Evolutionary conservation across 441 rosid genomes (phyloP), one percentile per base, ranked within the genome.

Genomic region (Omphalea diandra): DNA sequence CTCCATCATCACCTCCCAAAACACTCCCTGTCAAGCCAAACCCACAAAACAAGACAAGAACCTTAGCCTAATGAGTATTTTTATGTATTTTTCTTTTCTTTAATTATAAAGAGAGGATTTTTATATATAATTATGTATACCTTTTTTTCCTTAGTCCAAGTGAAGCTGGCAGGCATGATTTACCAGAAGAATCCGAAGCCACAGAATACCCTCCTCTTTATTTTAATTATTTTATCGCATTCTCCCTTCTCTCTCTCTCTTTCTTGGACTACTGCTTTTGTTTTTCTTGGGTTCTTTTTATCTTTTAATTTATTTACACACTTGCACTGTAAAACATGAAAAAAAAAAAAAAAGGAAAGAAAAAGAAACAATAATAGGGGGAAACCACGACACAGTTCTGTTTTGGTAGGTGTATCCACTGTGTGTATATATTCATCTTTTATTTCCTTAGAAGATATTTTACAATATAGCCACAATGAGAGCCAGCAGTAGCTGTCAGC

Each of bases 151-250:
- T 22, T 26, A 56, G 36, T 44, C 44, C 56, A 74, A 74, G 61
- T 66, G 83, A 84, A 90, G 94, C 93, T 90, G 90, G 87, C 87
- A 75, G 76, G 82, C 97, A 86, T 90, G 88, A 84, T 78, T 80
- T 75, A 86, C 87, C 79, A 76, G 76, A 83, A 84, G 94, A 81
- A 90, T 88, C 97, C 92, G 79, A 88, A 77, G 80, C 87, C 88
- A 72, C 74, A 46, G 58, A 73, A 70, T 46, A 59, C 67, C 26
- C 36, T 22, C n/a, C 47, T 11, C 17, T n/a, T n/a, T 3, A 7
- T 7, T 44, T 14, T 44, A 12, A 10, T 14, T 44, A 10, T 44
- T 44, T 44, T 14, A 44, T 44, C 49, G 4, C 49, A 44, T 44
- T 43, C 18, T 32, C 18, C 10, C 29, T 31, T 27, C 14, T 33